Evolutionary conservation across 2,329 filamentous ascomycete species (phyloP), one percentile per base, ranked within the genome.

Genomic region (Didymella arachidicola): DNA sequence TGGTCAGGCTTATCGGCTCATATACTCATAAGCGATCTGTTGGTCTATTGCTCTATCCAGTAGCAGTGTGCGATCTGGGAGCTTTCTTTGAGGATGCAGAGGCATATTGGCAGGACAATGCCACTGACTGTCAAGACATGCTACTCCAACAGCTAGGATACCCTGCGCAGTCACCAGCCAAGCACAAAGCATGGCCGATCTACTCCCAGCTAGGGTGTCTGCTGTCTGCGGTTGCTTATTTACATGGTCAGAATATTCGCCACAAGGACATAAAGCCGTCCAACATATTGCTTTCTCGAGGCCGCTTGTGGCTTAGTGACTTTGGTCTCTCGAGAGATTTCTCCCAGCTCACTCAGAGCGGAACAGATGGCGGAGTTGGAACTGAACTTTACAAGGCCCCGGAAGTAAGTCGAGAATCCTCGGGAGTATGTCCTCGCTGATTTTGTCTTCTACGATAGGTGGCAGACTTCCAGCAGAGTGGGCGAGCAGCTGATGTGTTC

Each of bases 401-500:
- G 11, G 68, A 69, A 39, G 59, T 67, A 7, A 7, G 36, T 18
- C 36, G 18, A 29, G 7, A 29, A 29, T 7, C 27, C 27, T 29
- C 7, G 27, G 27, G 10, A 7, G 27, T 29, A 29, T 29, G 7
- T 11, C 10, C 27, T 29, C 27, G 10, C 27, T 29, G 27, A 29
- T 11, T 29, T 11, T 29, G 27, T 29, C 10, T 29, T 32, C 32
- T 39, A 2, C 7, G 11, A 8, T 34, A 53, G 51, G 34, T 42
- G 4, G 51, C 51, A 2, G 26, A 30, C 4, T 41, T 27, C 16
- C 3, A 47, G 5, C n/a, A 27, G 2, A 38, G 60, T 56, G 66
- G 68, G 3, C 58, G 66, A 4, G 61, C 65, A 65, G 85, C 87
- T 41, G 90, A 92, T 70, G 80, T 92, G 29, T 93, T 89, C 76